These are phyloP conservation scores for Paecilomyces sp. DNA, from an alignment of 2,329 filamentous ascomycete species.

Conservation along the genomic window DNA sequence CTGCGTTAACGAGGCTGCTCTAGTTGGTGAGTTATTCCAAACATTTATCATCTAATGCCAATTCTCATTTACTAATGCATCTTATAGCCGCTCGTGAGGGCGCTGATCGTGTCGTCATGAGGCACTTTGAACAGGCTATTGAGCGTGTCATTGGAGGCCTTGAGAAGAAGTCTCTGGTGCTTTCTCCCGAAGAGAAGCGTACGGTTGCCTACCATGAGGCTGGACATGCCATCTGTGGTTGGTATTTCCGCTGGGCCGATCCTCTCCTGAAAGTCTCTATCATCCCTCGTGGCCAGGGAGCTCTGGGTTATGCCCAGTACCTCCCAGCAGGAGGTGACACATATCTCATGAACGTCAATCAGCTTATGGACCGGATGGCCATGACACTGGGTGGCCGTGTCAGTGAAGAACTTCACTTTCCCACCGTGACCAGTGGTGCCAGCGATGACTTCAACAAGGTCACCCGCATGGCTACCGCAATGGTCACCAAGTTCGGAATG, in stretches of 20 bases:
- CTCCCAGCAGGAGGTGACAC: slow-evolving; percentile 77
- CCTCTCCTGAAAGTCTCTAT: slow-evolving; percentile 97
- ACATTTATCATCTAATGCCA: slow-evolving; percentile 7
- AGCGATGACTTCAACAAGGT: slow-evolving; percentile 99
- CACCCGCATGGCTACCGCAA: slow-evolving; percentile 86
- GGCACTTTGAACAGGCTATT: slow-evolving; percentile 93
- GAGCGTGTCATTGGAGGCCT: slow-evolving; percentile 94
- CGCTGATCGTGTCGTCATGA: slow-evolving; percentile 74
- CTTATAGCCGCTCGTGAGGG: slow-evolving; percentile 69
- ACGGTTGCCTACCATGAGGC: slow-evolving; percentile 98
- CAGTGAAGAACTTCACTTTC: slow-evolving; percentile 93
- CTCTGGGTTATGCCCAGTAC: slow-evolving; percentile 93
- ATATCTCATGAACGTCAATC: slow-evolving; percentile 90
- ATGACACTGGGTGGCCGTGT: slow-evolving; percentile 97
- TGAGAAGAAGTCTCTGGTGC: slow-evolving; percentile 93
- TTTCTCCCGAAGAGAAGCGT: slow-evolving; percentile 88
- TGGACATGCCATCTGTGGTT: slow-evolving; percentile 95
- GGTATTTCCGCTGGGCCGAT: slow-evolving; percentile 96
- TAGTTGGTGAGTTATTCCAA: slow-evolving; percentile 65
- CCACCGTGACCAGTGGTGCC: slow-evolving; percentile 89
- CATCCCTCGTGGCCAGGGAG: slow-evolving; percentile 89
- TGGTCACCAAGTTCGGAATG: slow-evolving; percentile 99
- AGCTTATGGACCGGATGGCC: slow-evolving; percentile 98
- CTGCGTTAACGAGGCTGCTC: slow-evolving; percentile 92
- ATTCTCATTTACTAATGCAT: slow-evolving; percentile 31